These are phyloP conservation scores for Harringtonia aguacate DNA, from an alignment of 2,329 filamentous ascomycete genomes.

Conservation along the genomic window DNA sequence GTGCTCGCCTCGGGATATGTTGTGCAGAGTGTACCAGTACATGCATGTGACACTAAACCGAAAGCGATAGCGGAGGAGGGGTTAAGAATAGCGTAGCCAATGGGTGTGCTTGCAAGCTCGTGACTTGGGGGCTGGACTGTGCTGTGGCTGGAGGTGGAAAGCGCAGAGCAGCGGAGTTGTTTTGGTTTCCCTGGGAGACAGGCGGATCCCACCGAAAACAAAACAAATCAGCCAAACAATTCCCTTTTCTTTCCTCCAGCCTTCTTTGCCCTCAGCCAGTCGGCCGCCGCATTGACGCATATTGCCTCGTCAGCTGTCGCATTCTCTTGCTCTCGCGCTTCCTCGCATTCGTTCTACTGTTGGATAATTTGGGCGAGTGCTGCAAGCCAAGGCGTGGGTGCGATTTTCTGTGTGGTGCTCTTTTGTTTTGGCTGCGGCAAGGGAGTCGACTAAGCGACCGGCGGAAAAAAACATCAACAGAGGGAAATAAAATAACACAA, in stretches of 20 bases:
- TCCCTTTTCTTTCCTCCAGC: slow-evolving; percentile 2
- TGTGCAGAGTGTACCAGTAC: background rate
- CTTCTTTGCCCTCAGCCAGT: background rate
- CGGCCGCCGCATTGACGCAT: slow-evolving; percentile 1
- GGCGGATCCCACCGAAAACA: slow-evolving; percentile 13
- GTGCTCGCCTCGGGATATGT: too few relatives aligned
- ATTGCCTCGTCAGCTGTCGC: background rate
- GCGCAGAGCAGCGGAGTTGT: slow-evolving; percentile 1
- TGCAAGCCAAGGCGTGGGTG: background rate
- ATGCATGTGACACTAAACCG: background rate
- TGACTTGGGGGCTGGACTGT: slow-evolving; percentile 5
- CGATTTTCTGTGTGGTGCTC: background rate
- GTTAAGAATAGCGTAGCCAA: background rate
- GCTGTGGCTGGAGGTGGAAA: slow-evolving; percentile 4
- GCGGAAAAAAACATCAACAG: slow-evolving; percentile 8
- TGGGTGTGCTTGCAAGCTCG: background rate
- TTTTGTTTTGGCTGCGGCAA: slow-evolving; percentile 7
- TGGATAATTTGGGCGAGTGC: slow-evolving; percentile 9
- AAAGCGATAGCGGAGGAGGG: background rate
- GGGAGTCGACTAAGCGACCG: slow-evolving; percentile 4
- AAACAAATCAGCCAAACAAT: slow-evolving; percentile 16
- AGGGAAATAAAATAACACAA: slow-evolving; percentile 2
- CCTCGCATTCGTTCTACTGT: background rate
- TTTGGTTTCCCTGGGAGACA: slow-evolving; percentile 16
- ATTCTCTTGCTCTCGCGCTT: background rate